Base-by-base conservation (phyloP, 768 basidiomycete genomes). In the Tylopilus plumbeoviolaceoides region DNA sequence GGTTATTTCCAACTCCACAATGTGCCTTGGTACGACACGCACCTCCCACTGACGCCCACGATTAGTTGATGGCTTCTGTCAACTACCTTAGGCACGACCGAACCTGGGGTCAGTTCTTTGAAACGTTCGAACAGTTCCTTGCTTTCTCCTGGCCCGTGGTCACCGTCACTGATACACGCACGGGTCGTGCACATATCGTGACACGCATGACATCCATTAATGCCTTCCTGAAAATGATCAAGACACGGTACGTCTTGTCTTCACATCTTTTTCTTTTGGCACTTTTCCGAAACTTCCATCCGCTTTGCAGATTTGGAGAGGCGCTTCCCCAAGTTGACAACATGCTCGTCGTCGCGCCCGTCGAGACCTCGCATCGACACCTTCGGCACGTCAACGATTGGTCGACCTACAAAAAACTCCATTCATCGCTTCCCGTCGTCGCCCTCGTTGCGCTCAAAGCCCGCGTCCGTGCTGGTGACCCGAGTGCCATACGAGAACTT, bases 101-200 rank as follows among this genome's bases (percentile, higher is more conserved):
- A 50, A 78, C 86, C 25, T 92, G 89, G 90, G 85, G 87, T 4
- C 80, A 83, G 45, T 73, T 86, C 33, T 92, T 92, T 70, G 80
- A 83, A 44, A 80, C 85, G 0, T 91, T 91, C 63, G 86, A 88
- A 44, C 82, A 80, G 27, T 92, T 92, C 67, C 75, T 92, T 33
- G 75, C 79, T 12, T 91, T 91, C 66, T 87, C 85, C 38, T 92
- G 89, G 90, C 90, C 90, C 5, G 82, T 80, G 17, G 85, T 92
- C 55, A 83, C 83, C 1, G 80, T 89, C 41, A 91, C 90, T 33
- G 87, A 91, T 64, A 64, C 75, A 40, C 78, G 75, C 65, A 88
- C 90, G 1, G 84, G 87, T 17, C 77, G 78, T 55, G 81, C 87
- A 0, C 89, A 91, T 66, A 85, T 92, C 50, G 88, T 88, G 21